Conservation (phyloP, 2,329 filamentous ascomycete genomes). For the Huntiella moniliformis region DNA sequence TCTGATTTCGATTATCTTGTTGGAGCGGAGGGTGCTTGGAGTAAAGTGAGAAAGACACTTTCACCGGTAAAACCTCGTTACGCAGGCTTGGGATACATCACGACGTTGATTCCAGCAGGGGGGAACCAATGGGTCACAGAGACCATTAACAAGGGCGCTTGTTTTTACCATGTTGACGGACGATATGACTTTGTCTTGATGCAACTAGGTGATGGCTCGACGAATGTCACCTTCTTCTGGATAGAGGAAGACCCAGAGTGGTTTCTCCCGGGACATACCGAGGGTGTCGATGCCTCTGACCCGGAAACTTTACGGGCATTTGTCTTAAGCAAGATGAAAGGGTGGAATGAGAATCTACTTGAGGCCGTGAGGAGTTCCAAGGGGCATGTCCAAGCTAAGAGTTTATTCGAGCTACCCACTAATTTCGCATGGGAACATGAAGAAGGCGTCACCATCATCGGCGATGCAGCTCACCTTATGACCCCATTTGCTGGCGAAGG, state of each 20-base stretch:
- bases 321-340: not conserved
- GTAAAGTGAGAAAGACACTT: slow-evolving; percentile 21
- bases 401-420: slow-evolving; percentile 34
- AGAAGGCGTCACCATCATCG: slow-evolving; percentile 33
- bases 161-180: not conserved
- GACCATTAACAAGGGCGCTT: not conserved
- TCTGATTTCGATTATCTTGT: slow-evolving; percentile 23
- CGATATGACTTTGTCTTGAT: not conserved
- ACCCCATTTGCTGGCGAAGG: slow-evolving; percentile 39
- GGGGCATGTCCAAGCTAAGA: slow-evolving; percentile 20
- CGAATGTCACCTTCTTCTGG: not conserved
- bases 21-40: slow-evolving; percentile 22
- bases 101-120: not conserved
- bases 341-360: not conserved
- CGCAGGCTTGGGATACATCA: slow-evolving; percentile 17
- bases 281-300: not conserved
- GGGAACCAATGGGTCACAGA: not conserved
- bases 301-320: not conserved
- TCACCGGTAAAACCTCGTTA: slow-evolving; percentile 24
- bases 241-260: not conserved
- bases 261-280: not conserved
- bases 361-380: not conserved
- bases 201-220: not conserved
- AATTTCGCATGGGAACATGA: slow-evolving; percentile 28
- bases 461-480: slow-evolving; percentile 43